Conservation (phyloP, 495 filamentous ascomycete genomes). For the Umbilicaria muhlenbergii region DNA sequence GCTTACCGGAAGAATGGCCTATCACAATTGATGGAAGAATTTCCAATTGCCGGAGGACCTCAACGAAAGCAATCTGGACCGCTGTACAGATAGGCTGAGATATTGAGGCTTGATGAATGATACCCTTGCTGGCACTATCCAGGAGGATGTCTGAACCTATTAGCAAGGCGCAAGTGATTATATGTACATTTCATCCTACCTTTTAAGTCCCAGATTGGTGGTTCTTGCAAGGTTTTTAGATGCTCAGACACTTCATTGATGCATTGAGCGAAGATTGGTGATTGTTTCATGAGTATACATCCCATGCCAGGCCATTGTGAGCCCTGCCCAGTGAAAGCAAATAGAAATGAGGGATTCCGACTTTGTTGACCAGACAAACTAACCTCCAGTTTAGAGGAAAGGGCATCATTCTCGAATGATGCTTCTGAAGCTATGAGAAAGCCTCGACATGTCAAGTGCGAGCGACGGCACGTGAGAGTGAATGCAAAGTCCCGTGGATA, state of each 20-base stretch:
- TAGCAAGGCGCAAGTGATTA: no score
- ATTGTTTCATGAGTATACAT: slow-evolving; percentile 17
- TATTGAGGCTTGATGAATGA: no score
- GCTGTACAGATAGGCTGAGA: slow-evolving; percentile 18
- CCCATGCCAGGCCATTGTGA: slow-evolving; percentile 11
- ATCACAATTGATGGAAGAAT: slow-evolving; percentile 7
- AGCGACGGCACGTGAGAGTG: no score
- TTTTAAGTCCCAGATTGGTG: slow-evolving; percentile 25
- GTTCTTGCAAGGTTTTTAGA: slow-evolving; percentile 22
- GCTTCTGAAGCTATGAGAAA: no score
- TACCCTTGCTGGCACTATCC: no score
- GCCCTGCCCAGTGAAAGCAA: slow-evolving; percentile 10
- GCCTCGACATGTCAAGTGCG: no score
- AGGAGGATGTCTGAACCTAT: no score
- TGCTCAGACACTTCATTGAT: slow-evolving; percentile 28
- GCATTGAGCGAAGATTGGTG: slow-evolving; percentile 18
- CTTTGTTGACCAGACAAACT: no score
- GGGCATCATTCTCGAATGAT: no score
- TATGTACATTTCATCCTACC: no score
- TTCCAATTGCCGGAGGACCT: slow-evolving; percentile 9
- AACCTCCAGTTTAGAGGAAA: no score
- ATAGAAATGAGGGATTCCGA: background rate
- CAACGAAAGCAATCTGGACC: slow-evolving; percentile 17
- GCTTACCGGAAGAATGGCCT: slow-evolving; percentile 19
- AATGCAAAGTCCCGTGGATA: no score